Base-by-base conservation (phyloP, 2,329 filamentous ascomycete species). In the Botrytis byssoidea region DNA sequence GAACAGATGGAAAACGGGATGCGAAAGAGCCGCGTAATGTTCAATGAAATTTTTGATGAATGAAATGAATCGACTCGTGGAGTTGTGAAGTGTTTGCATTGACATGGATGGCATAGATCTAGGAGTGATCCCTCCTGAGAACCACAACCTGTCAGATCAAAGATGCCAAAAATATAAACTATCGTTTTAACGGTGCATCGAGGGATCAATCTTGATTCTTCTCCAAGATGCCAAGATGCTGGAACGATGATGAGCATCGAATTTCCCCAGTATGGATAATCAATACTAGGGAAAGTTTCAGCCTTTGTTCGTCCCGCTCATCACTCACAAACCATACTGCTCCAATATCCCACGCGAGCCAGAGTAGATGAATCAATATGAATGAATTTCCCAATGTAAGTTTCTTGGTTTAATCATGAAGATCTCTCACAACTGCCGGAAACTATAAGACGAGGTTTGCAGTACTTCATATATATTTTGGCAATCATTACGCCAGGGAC, bases 81-180 rank as follows among this genome's bases (percentile, higher is more conserved):
- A 42, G 7, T 42, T 29, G 25, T 64, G 37, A n/a, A 46, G 61
- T 55, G 25, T n/a, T 55, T 12, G 25, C 25, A 55, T 48, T 14
- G 65, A 20, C 32, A 67, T 67, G 46, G 65, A 4, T 67, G 18
- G 7, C 35, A 57, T 57, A 42, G 46, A 68, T 40, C 35, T 29
- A 29, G 57, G 40, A 55, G 35, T 40, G 9, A n/a, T 57, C 32
- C 32, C 32, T 40, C 35, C 4, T 2, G 18, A n/a, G 35, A 68
- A 40, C 25, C 32, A n/a, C 35, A n/a, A 40, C 22, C 46, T 67
- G 64, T 67, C 44, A 67, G 48, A 55, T n/a, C 48, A n/a, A 67
- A 67, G 22, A 29, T 55, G 32, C 35, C 65, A 66, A 51, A 46
- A 37, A 35, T 37, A 37, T 10, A 55, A 14, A 22, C 20, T 20